Percentiles rank a stretch among this genome's conserved stretches.
phyloP scores from a whole-genome alignment of 2,329 filamentous ascomycete species.

The Endothia cerciana region DNA sequence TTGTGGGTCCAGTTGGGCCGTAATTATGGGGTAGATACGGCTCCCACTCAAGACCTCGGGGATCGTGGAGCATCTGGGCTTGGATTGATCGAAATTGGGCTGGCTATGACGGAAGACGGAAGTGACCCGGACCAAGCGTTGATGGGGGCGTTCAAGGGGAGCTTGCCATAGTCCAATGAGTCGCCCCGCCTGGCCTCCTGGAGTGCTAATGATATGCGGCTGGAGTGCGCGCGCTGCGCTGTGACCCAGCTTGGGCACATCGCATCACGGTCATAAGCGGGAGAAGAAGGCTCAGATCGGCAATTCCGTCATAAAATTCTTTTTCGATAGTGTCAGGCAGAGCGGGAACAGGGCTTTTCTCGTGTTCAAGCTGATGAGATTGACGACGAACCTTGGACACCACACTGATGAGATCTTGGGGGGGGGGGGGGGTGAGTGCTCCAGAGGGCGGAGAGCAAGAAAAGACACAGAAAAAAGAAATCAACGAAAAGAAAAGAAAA shows the following conservation, averaged over 20 bases:
- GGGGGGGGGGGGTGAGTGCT: neutral
- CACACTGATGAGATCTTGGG: too few species aligned
- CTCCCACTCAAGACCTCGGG: neutral
- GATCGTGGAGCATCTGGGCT: neutral
- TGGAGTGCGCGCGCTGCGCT: slow-evolving; percentile 2
- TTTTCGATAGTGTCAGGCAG: neutral
- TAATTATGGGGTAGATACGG: neutral
- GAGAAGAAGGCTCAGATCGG: neutral
- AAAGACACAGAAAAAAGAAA: neutral
- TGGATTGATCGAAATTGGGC: neutral
- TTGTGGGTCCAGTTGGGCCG: neutral
- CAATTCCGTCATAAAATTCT: neutral
- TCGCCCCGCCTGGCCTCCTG: neutral
- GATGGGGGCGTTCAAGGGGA: neutral
- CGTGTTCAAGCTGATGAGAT: neutral
- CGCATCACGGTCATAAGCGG: slow-evolving; percentile 2
- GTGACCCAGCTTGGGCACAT: slow-evolving; percentile 3
- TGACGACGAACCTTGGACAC: neutral
- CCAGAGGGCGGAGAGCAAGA: neutral
- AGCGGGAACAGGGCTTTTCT: neutral
- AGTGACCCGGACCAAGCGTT: neutral
- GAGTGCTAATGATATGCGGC: slow-evolving; percentile 3
- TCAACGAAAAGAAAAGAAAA: neutral
- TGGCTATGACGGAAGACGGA: neutral
- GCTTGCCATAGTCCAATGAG: neutral